Percentiles rank a stretch among this genome's conserved stretches.
These are phyloP conservation scores for Tillandsia leiboldiana DNA, from an alignment of 176 grass and related monocot species.

Conservation along the genomic window DNA sequence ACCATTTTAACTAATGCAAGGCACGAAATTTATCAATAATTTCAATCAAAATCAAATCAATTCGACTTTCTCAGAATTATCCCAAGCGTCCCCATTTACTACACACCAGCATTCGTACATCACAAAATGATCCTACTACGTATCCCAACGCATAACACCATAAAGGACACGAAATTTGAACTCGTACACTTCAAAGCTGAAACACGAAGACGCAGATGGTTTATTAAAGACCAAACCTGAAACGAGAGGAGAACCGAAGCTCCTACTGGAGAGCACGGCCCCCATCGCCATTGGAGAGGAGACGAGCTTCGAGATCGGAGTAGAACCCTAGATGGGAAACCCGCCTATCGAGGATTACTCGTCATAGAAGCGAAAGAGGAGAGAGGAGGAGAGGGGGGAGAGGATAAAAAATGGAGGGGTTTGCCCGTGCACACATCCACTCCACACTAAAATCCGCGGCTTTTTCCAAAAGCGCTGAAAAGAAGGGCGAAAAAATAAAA, in stretches of 20 bases:
- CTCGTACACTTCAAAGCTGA: not conserved
- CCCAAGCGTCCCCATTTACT: too few relatives aligned
- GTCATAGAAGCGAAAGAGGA: not conserved
- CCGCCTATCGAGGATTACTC: not conserved
- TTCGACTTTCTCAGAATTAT: too few relatives aligned
- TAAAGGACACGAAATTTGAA: too few relatives aligned
- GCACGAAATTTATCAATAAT: not conserved
- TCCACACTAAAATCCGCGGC: not conserved
- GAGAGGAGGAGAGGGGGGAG: not conserved
- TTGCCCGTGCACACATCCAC: not conserved
- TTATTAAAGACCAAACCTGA: slow-evolving; percentile 22
- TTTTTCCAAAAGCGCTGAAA: not conserved
- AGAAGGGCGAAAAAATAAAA: not conserved
- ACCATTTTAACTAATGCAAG: not conserved
- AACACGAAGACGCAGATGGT: not conserved
- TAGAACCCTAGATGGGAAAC: not conserved
- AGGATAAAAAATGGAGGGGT: not conserved
- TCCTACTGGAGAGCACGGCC: slow-evolving; percentile 38
- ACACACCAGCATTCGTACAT: not conserved
- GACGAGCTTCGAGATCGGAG: not conserved
- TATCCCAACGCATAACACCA: too few relatives aligned
- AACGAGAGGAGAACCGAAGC: slow-evolving; percentile 33
- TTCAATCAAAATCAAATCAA: too few relatives aligned
- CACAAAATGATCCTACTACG: not conserved
- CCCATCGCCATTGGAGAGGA: slow-evolving; percentile 46